These are phyloP conservation scores for Colletotrichum sojae DNA, from an alignment of 2,329 filamentous ascomycete species.

Conservation along the genomic window DNA sequence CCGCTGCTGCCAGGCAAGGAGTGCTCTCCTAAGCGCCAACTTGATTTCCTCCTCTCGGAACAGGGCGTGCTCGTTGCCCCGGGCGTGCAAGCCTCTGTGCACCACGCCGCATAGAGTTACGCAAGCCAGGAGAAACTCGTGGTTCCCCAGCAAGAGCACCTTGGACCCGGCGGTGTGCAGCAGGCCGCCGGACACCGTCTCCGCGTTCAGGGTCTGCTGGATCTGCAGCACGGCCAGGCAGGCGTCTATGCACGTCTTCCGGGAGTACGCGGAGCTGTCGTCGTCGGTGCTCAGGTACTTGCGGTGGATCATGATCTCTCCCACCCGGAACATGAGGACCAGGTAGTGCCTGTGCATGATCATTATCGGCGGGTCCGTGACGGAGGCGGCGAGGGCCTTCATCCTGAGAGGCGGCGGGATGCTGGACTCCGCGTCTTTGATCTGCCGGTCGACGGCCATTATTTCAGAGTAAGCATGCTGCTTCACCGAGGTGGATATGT, in stretches of 20 bases:
- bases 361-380: slow-evolving; percentile 44
- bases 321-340: slow-evolving; percentile 47
- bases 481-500: slow-evolving; percentile 40
- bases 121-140: slow-evolving; percentile 45
- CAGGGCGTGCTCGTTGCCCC: slow-evolving; percentile 12
- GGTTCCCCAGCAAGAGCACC: slow-evolving; percentile 42
- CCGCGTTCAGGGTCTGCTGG: slow-evolving; percentile 45
- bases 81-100: slow-evolving; percentile 1
- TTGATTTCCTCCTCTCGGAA: slow-evolving; percentile 10
- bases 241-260: slow-evolving; percentile 44
- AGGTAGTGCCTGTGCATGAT: slow-evolving; percentile 48
- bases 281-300: slow-evolving; percentile 45
- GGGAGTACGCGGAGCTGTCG: slow-evolving; percentile 46
- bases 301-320: slow-evolving; percentile 50
- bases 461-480: slow-evolving; percentile 42
- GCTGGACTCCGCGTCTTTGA: slow-evolving; percentile 44
- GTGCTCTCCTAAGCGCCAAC: neutral
- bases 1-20: slow-evolving; percentile 1
- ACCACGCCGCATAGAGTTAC: slow-evolving; percentile 41
- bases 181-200: slow-evolving; percentile 42
- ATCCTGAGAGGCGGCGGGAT: slow-evolving; percentile 45
- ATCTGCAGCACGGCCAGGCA: slow-evolving; percentile 44
- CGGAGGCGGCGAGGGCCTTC: slow-evolving; percentile 38
- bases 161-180: slow-evolving; percentile 42
- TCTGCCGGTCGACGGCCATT: slow-evolving; percentile 43